Base-by-base conservation (phyloP, 2,329 filamentous ascomycete species). In the Cladosporium velox region DNA sequence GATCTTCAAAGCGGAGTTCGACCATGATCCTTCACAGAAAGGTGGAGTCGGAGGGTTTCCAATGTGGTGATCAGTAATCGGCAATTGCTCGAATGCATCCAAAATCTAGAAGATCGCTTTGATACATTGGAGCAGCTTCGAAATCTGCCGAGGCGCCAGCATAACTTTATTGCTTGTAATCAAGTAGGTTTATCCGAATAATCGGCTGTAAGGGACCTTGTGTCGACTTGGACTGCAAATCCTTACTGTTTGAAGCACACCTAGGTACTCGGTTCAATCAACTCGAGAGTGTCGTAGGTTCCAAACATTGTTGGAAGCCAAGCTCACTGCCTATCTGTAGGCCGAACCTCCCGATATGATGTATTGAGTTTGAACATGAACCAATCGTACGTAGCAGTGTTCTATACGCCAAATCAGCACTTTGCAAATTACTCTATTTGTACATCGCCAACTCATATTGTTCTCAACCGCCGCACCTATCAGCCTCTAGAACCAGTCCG, bases 401-500 rank as follows among this genome's bases (percentile, higher is more conserved):
- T 12, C 18, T 34, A 55, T 6, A 55, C 34, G 26, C 18, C 15
- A 30, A 3, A 34, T n/a, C 30, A 34, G 15, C 30, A 34, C 1
- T 18, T 14, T 12, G 15, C 11, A 34, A 30, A 4, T 3, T 8
- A 30, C 38, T n/a, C 15, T 30, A 54, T 54, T 8, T 54, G 51
- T 54, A 54, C 51, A 54, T 54, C 2, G 28, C 28, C 28, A 30
- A 30, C 1, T 2, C 51, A n/a, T n/a, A 28, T n/a, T 18, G 8
- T n/a, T 14, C 12, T 18, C 15, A 7, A 4, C 26, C 26, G 15
- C 11, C 10, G 6, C 24, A 32, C 15, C 15, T 10, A n/a, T 14
- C 14, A 28, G 6, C 26, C n/a, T 41, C 44, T 64, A 65, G 11
- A 65, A 59, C 63, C 63, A 65, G 24, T 65, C 63, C 18, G 63